Evolutionary conservation across 164 flowering plant species (phyloP).

Genomic region (Platanus orientalis): DNA sequence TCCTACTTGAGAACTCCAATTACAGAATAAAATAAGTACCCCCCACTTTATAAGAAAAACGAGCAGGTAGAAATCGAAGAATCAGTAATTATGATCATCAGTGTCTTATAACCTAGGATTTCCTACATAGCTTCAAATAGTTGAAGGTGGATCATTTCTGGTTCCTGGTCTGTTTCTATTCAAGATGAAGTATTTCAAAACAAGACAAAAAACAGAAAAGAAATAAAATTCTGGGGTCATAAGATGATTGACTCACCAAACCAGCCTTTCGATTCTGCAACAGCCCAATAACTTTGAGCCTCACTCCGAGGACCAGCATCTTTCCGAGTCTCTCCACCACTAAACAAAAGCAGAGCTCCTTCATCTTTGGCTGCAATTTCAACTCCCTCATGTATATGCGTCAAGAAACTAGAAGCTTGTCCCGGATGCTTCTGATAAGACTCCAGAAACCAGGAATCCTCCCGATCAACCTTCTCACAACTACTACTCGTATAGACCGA

Average conservation of each 20-base stretch:
- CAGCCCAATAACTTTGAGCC: constrained; percentile 98
- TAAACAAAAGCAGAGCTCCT: constrained; percentile 75
- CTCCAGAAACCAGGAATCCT: constrained; percentile 91
- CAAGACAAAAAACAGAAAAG: neutral
- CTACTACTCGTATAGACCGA: constrained; percentile 86
- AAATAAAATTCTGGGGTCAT: neutral
- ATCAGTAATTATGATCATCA: no score
- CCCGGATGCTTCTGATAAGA: constrained; percentile 90
- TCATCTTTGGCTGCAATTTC: constrained; percentile 70
- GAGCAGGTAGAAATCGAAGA: no score
- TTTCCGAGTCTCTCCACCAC: constrained; percentile 97
- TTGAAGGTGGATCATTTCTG: no score
- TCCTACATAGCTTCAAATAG: no score
- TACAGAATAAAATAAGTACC: no score
- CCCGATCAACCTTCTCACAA: constrained; percentile 74
- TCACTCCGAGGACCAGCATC: constrained; percentile 98
- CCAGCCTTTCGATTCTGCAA: constrained; percentile 90
- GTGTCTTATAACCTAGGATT: no score
- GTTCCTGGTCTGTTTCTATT: neutral
- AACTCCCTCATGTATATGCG: constrained; percentile 76
- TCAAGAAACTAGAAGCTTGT: constrained; percentile 80
- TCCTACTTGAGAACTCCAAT: neutral
- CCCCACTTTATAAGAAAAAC: no score
- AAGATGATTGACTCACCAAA: constrained; percentile 64
- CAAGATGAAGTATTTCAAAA: neutral